Evolutionary conservation across 2,329 filamentous ascomycete genomes (phyloP), one percentile per base, ranked within the genome.

Genomic region (Sclerotiophoma versabilis): DNA sequence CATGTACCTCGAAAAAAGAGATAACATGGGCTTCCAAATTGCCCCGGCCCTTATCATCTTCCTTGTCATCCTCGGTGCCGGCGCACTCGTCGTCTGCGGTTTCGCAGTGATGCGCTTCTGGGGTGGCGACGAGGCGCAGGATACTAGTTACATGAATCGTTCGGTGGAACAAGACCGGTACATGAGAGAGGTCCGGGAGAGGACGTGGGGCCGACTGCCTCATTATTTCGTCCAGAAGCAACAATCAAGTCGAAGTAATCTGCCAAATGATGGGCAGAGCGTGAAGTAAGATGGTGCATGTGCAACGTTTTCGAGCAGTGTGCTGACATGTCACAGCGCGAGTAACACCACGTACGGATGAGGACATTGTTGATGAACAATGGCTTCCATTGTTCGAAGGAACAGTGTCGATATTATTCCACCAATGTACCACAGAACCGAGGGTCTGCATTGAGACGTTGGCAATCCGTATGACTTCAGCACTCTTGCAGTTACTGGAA

Each of bases 121-220:
- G 22, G 44, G 57, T 8, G 57, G 50, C 2, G 56, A 55, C 8
- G 45, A 55, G 10, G 52, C 58, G 4, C 45, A 61, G 8, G 41
- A 42, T 15, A 42, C 37, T 1, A 26, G 17, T 5, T 55, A 36
- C 23, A 49, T 41, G 41, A 45, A 54, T 3, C 54, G 68, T 19
- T 54, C 59, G 2, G 57, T 60, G 14, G 66, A 65, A 25, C 71
- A 74, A 43, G 63, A 68, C n/a, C 60, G 62, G n/a, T 74, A 74
- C 14, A 74, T 74, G 71, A 45, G 64, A 12, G 64, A 72, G 41
- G 68, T 73, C 4, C 48, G 71, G 23, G 63, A 65, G 23, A 52
- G 70, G 44, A 67, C 62, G 37, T 57, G 67, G 58, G 50, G 49
- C 45, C 64, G 49, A 19, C 37, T 68, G 10, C 58, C 58, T 2